These are phyloP conservation scores for Populus trichocarpa DNA, from an alignment of 441 rosid genomes.

Conservation along the genomic window DNA sequence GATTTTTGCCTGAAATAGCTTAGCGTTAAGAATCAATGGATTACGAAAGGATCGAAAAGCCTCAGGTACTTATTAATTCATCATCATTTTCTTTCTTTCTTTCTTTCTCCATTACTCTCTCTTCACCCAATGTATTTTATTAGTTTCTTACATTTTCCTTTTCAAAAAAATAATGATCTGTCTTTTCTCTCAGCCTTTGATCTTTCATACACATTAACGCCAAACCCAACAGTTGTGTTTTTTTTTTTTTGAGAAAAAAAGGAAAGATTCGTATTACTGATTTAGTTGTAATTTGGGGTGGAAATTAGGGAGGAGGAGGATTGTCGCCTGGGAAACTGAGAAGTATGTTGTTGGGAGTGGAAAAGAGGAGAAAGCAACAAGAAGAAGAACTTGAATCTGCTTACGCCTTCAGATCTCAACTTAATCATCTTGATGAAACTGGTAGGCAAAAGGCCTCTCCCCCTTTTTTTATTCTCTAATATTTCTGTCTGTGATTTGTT, in stretches of 20 bases:
- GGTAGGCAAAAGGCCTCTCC: constrained; percentile 30
- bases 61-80: constrained; percentile 39
- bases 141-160: not conserved
- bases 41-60: constrained; percentile 72
- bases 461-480: not conserved
- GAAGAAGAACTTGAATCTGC: constrained; percentile 44
- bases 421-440: constrained; percentile 41
- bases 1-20: not conserved
- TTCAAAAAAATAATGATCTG: not conserved
- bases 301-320: constrained; percentile 55
- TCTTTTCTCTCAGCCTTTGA: not conserved
- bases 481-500: not conserved
- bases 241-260: not conserved
- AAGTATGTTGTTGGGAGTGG: constrained; percentile 62
- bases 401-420: constrained; percentile 47
- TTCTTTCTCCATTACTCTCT: constrained; percentile 13
- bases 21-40: constrained; percentile 35
- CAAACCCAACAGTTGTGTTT: not conserved
- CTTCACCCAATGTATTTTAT: constrained; percentile 25
- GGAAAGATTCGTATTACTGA: not conserved
- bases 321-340: constrained; percentile 76
- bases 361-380: constrained; percentile 43
- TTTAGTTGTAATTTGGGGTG: constrained; percentile 10
- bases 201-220: constrained; percentile 1
- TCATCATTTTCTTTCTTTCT: not conserved